A percentile compares a stretch with the other conserved stretches of the same genome.
Conservation (phyloP, 768 basidiomycete genomes). For the Rhodotorula taiwanensis region DNA sequence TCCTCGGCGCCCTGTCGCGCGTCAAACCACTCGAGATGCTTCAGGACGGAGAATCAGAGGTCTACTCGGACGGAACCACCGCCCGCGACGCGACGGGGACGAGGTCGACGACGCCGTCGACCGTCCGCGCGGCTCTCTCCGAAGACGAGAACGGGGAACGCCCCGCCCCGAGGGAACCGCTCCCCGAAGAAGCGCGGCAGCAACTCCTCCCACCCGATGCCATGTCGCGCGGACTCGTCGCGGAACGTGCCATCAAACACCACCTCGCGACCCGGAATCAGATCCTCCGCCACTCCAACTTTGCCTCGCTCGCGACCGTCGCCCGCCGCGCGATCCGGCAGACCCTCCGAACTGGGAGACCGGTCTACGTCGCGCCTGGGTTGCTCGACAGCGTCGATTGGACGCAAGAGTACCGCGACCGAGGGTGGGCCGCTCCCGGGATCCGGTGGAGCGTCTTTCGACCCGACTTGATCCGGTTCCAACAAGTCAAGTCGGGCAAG, state of each 20-base stretch:
- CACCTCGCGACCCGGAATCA: not conserved
- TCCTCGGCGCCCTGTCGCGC: conserved; percentile 7
- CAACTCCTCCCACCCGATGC: conserved; percentile 8
- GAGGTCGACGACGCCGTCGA: not conserved
- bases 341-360: conserved; percentile 1
- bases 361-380: conserved; percentile 10
- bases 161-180: too few relatives aligned
- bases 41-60: not conserved
- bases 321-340: conserved; percentile 44
- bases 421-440: conserved; percentile 22
- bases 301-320: not conserved
- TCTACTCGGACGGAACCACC: conserved; percentile 5
- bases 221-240: conserved; percentile 17
- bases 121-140: not conserved
- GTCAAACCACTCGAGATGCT: not conserved
- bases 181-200: not conserved
- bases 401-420: conserved; percentile 16
- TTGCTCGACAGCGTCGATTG: conserved; percentile 17
- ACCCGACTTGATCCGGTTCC: conserved; percentile 29
- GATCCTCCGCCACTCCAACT: conserved; percentile 19
- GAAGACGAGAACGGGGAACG: not conserved
- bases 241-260: conserved; percentile 22
- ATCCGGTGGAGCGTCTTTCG: conserved; percentile 20
- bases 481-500: not conserved
- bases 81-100: not conserved